Conservation (phyloP, 768 basidiomycete genomes). For the Mycena albidolilacea region DNA sequence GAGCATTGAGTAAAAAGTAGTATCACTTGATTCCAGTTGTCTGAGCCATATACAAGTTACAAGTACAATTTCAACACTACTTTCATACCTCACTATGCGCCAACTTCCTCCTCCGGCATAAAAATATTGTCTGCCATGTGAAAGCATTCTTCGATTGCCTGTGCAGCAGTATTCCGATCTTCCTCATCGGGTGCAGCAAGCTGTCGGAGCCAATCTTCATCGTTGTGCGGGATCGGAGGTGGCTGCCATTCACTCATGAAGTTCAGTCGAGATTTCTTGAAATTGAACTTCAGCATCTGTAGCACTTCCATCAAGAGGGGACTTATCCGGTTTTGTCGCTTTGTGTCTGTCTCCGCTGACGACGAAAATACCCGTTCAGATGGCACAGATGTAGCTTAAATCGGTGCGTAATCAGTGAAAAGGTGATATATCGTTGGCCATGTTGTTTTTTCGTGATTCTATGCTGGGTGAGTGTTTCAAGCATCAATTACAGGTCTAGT, state of each 20-base stretch:
- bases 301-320: too few species aligned
- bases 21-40: neutral
- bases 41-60: neutral
- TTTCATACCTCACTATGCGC: neutral
- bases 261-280: conserved; percentile 2
- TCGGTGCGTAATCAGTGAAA: neutral
- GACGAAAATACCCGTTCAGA: too few species aligned
- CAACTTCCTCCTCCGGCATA: neutral
- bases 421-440: neutral
- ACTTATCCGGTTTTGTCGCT: too few species aligned
- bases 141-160: conserved; percentile 4
- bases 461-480: neutral
- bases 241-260: conserved; percentile 19
- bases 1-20: neutral
- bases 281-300: too few species aligned
- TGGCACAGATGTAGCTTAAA: conserved; percentile 12
- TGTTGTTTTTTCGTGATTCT: conserved; percentile 15
- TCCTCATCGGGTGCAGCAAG: conserved; percentile 14
- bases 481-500: too few species aligned
- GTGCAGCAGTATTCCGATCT: conserved; percentile 3
- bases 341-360: too few species aligned
- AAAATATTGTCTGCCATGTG: neutral
- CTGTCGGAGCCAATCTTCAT: conserved; percentile 21
- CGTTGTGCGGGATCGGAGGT: conserved; percentile 2
- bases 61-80: conserved; percentile 8